phyloP scores from a whole-genome alignment of 306 rosid species.

The Casuarina equisetifolia region DNA sequence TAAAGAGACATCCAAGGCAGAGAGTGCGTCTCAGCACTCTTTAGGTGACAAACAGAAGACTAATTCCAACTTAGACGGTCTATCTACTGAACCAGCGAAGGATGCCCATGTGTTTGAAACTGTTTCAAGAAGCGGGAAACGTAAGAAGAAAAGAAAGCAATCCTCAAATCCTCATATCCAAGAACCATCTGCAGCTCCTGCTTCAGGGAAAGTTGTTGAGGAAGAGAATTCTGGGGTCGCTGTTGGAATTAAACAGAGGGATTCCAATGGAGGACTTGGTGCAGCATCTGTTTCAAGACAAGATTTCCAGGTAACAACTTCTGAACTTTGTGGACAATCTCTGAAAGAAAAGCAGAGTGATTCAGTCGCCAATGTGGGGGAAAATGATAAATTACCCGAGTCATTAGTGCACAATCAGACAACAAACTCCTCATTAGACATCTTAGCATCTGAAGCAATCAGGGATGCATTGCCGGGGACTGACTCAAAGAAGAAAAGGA shows the following conservation, averaged over 20 bases:
- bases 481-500: constrained; percentile 35
- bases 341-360: constrained; percentile 32
- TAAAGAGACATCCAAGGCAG: constrained; percentile 31
- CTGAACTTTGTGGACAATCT: constrained; percentile 27
- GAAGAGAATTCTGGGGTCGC: constrained; percentile 25
- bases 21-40: constrained; percentile 28
- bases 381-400: neutral
- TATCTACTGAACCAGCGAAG: constrained; percentile 31
- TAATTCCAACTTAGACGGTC: constrained; percentile 32
- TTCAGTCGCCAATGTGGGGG: constrained; percentile 23
- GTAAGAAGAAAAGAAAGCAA: constrained; percentile 32
- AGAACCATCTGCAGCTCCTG: constrained; percentile 31
- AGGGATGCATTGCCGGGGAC: constrained; percentile 23
- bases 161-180: constrained; percentile 28
- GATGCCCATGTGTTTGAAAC: constrained; percentile 26
- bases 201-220: constrained; percentile 37
- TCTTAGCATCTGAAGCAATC: constrained; percentile 33
- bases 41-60: constrained; percentile 33
- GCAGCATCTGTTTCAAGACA: constrained; percentile 24
- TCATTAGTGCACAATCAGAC: constrained; percentile 32
- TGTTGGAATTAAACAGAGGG: constrained; percentile 10
- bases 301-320: constrained; percentile 32
- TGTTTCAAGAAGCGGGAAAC: constrained; percentile 25
- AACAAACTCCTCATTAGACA: constrained; percentile 31
- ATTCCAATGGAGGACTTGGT: constrained; percentile 21